phyloP scores from a whole-genome alignment of 352 stramenopile species.

The Blastocystis sp. region DNA sequence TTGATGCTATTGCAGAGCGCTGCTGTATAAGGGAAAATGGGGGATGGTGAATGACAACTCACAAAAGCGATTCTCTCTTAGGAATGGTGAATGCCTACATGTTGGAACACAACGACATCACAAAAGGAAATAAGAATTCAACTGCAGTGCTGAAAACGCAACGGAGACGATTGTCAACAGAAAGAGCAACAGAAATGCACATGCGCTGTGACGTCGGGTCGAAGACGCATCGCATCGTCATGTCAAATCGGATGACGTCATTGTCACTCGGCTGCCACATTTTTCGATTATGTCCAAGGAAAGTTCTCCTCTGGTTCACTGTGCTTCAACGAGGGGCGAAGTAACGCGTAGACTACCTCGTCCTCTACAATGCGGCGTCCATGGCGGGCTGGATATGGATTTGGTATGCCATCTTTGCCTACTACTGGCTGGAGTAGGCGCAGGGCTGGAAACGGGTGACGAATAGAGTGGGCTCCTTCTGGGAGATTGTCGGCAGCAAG shows the following conservation, averaged over 20 bases:
- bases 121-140: too few relatives aligned
- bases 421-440: not conserved
- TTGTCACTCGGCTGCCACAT: not conserved
- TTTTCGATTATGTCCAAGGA: slow-evolving; percentile 16
- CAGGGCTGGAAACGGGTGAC: not conserved
- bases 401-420: slow-evolving; percentile 30
- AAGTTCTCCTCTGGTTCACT: slow-evolving; percentile 12
- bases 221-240: slow-evolving; percentile 22
- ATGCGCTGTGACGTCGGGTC: too few relatives aligned
- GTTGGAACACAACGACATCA: too few relatives aligned
- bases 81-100: too few relatives aligned
- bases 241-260: slow-evolving; percentile 25
- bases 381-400: slow-evolving; percentile 60
- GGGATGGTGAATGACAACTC: not conserved
- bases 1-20: not conserved
- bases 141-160: too few relatives aligned
- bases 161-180: too few relatives aligned
- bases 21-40: not conserved
- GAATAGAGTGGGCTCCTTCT: slow-evolving; percentile 34
- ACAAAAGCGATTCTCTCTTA: not conserved
- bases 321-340: not conserved
- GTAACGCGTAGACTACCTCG: slow-evolving; percentile 56
- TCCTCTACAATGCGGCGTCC: slow-evolving; percentile 49
- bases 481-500: slow-evolving; percentile 14
- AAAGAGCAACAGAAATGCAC: too few relatives aligned